Evolutionary conservation across 208 protist species (phyloP).

Genomic region (Crithidia expoeki): DNA sequence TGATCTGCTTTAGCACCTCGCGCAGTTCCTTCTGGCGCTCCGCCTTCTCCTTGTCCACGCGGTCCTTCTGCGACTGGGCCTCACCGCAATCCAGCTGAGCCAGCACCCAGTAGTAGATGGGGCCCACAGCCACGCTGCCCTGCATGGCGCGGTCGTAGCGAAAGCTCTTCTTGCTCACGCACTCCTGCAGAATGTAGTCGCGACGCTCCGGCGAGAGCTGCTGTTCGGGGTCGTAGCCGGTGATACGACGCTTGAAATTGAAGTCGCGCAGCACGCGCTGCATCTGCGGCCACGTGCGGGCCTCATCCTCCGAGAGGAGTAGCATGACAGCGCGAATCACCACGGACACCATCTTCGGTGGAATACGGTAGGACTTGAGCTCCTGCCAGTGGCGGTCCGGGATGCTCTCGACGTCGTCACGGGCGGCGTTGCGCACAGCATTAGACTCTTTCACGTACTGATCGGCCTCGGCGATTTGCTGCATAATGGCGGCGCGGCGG

Average conservation of each 20-base stretch:
- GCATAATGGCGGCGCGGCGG: slow-evolving; percentile 60
- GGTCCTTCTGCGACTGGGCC: slow-evolving; percentile 62
- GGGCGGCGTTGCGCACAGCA: slow-evolving; percentile 54
- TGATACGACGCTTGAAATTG: slow-evolving; percentile 77
- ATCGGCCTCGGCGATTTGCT: slow-evolving; percentile 59
- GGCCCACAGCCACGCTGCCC: slow-evolving; percentile 75
- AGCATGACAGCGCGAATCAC: slow-evolving; percentile 89
- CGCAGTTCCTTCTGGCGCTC: slow-evolving; percentile 63
- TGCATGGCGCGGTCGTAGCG: slow-evolving; percentile 80
- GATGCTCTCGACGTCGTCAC: slow-evolving; percentile 81
- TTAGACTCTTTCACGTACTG: slow-evolving; percentile 69
- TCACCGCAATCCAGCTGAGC: slow-evolving; percentile 83
- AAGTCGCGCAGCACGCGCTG: slow-evolving; percentile 76
- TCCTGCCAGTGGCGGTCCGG: slow-evolving; percentile 83
- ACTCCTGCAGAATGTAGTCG: slow-evolving; percentile 88
- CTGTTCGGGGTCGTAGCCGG: slow-evolving; percentile 62
- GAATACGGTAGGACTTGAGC: slow-evolving; percentile 86
- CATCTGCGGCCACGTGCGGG: slow-evolving; percentile 81
- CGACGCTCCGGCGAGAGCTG: slow-evolving; percentile 78
- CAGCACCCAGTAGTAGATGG: slow-evolving; percentile 91
- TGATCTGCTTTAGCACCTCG: slow-evolving; percentile 75
- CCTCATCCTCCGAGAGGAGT: slow-evolving; percentile 80
- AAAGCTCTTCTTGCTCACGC: slow-evolving; percentile 84
- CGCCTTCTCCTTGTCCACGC: slow-evolving; percentile 59
- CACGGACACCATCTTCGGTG: slow-evolving; percentile 80